A percentile compares a stretch with the other conserved stretches of the same genome.
These are phyloP conservation scores for Parastagonospora nodorum DNA, from an alignment of 2,329 filamentous ascomycete species.

Conservation along the genomic window DNA sequence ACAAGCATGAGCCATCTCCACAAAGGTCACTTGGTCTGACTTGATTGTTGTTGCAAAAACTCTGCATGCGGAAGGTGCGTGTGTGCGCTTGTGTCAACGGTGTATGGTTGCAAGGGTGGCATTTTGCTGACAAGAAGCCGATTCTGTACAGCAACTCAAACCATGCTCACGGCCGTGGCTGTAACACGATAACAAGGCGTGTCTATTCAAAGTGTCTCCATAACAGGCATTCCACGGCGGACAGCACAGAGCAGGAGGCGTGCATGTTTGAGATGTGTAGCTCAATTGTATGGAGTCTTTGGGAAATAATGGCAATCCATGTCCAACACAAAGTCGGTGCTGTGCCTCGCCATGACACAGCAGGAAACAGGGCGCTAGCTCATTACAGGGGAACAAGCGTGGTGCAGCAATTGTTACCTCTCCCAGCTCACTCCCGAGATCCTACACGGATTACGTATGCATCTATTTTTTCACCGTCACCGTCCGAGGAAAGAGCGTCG, in stretches of 20 bases:
- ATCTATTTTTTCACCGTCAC: conserved; percentile 7
- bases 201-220: conserved; percentile 1
- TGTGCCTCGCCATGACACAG: conserved; percentile 1
- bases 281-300: conserved; percentile 13
- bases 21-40: conserved; percentile 23
- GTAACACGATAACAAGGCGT: conserved; percentile 12
- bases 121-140: conserved; percentile 14
- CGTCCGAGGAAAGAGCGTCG: conserved; percentile 11
- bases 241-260: conserved; percentile 15
- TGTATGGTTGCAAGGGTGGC: conserved; percentile 11
- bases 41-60: conserved; percentile 13
- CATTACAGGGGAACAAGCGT: conserved; percentile 7
- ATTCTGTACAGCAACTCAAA: conserved; percentile 5
- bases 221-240: conserved; percentile 10
- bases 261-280: conserved; percentile 19
- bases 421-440: not conserved
- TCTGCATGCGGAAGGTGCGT: conserved; percentile 18
- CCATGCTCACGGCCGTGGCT: not conserved
- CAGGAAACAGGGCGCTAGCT: conserved; percentile 6
- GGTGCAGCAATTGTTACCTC: conserved; percentile 4
- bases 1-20: conserved; percentile 35
- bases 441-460: conserved; percentile 20
- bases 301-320: conserved; percentile 8
- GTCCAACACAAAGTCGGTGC: conserved; percentile 3
- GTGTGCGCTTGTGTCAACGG: conserved; percentile 1